Evolutionary conservation across 805 yeast genomes (phyloP), one percentile per base, ranked within the genome.

Genomic region (Wickerhamiella domercqiae): DNA sequence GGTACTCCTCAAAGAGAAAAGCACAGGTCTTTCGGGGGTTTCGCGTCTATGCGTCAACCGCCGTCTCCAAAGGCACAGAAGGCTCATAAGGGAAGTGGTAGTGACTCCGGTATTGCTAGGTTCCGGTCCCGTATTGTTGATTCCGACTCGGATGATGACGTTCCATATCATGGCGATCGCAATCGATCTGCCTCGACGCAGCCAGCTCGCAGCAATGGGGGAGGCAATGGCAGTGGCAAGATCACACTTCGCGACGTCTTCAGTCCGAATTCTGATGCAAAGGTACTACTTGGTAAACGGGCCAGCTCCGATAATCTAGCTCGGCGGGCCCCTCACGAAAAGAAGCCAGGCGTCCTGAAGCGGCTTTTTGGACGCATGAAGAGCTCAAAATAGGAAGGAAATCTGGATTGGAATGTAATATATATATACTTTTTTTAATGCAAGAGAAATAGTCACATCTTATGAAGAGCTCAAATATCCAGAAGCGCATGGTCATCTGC

Each of bases 401-500:
- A n/a, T n/a, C n/a, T n/a, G 18, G 16, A 7, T 18, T 15, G 7
- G 17, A 4, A 5, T n/a, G 16, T 4, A 22, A 19, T 35, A 17
- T 14, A 22, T 7, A 25, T 22, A 19, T 25, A 16, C 16, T 24
- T 13, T n/a, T 25, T 9, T 29, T 21, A 14, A 11, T 28, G 9
- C 11, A 9, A 24, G 13, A 24, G 9, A 9, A 24, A 9, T 9
- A 13, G 13, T 24, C 26, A 9, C 13, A 9, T 24, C 9, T 24
- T 9, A 30, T 21, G 20, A 29, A 13, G 4, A 29, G 4, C 9
- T 29, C 32, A 51, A 0, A 45, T 16, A 22, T 55, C 59, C n/a
- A 56, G 47, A 18, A 56, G 35, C 17, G 56, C 57, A 3, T 60
- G 49, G 40, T 56, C 61, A 13, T 48, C 47, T 16, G 55, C 58